Conservation (phyloP, 2,329 filamentous ascomycete genomes). For the Fusarium agapanthi region DNA sequence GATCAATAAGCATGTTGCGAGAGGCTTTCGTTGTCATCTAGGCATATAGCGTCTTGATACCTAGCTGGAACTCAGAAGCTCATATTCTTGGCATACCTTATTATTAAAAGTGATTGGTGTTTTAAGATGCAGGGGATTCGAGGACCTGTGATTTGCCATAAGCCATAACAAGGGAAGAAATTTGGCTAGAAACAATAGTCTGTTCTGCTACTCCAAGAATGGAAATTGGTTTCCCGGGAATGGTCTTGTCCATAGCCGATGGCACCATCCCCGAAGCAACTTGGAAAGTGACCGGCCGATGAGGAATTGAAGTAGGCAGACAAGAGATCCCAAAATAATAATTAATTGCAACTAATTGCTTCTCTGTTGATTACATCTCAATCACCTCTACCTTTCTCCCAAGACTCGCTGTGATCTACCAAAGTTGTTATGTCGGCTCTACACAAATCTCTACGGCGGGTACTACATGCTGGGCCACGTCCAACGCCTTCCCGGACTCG, state of each 20-base stretch:
- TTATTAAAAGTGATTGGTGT: not conserved
- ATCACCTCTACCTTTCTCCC: rapidly evolving
- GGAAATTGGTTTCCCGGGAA: not conserved
- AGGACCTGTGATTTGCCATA: not conserved
- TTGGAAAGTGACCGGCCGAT: rapidly evolving
- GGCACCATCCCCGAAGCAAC: rapidly evolving
- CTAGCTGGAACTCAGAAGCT: rapidly evolving
- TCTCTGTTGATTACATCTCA: not conserved
- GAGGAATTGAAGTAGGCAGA: not conserved
- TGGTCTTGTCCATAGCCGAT: not conserved
- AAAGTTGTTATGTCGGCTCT: not conserved
- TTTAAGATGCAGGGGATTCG: not conserved
- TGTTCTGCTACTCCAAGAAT: not conserved
- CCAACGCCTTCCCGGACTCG: rapidly evolving
- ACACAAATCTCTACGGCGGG: rapidly evolving
- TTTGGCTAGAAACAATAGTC: not conserved
- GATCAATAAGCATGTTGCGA: rapidly evolving
- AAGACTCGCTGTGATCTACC: too few species aligned
- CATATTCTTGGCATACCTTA: not conserved
- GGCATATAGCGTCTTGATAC: rapidly evolving
- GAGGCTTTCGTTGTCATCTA: not conserved
- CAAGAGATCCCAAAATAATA: not conserved
- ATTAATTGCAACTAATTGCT: rapidly evolving
- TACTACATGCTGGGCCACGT: rapidly evolving
- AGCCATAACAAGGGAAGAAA: too few species aligned